A percentile compares a stretch with the other conserved stretches of the same genome.
These are phyloP conservation scores for Funneliformis geosporum DNA, from an alignment of 192 early-diverging fungal species.

Conservation along the genomic window DNA sequence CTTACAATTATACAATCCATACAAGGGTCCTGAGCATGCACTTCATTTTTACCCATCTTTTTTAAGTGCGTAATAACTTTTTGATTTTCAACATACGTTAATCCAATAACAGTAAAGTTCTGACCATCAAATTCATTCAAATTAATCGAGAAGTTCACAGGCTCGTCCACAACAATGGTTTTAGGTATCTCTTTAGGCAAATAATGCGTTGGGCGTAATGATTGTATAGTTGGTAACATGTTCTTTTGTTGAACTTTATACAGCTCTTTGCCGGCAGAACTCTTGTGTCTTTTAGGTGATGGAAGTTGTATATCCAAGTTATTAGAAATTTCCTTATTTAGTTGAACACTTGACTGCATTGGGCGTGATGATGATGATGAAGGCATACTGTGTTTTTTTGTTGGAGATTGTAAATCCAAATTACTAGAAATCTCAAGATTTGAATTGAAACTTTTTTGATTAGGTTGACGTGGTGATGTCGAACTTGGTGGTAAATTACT, in stretches of 20 bases:
- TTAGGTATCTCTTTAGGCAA: not conserved
- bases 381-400: not conserved
- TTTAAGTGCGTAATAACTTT: not conserved
- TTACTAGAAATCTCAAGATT: not conserved
- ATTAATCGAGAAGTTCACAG: not conserved
- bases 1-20: not conserved
- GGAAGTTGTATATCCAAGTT: not conserved
- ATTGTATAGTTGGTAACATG: not conserved
- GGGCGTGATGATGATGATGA: too few relatives aligned
- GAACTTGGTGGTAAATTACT: too few relatives aligned
- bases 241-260: too few relatives aligned
- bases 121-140: not conserved
- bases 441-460: not conserved
- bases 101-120: not conserved
- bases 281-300: not conserved
- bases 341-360: not conserved
- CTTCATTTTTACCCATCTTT: not conserved
- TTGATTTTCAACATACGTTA: not conserved
- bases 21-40: not conserved
- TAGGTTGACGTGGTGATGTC: not conserved
- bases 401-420: not conserved
- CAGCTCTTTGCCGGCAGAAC: too few relatives aligned
- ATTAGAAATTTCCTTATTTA: not conserved
- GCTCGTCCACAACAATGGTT: not conserved
- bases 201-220: too few relatives aligned